These are phyloP conservation scores for Talaromyces sp. DNA, from an alignment of 2,329 filamentous ascomycete genomes.

Conservation along the genomic window DNA sequence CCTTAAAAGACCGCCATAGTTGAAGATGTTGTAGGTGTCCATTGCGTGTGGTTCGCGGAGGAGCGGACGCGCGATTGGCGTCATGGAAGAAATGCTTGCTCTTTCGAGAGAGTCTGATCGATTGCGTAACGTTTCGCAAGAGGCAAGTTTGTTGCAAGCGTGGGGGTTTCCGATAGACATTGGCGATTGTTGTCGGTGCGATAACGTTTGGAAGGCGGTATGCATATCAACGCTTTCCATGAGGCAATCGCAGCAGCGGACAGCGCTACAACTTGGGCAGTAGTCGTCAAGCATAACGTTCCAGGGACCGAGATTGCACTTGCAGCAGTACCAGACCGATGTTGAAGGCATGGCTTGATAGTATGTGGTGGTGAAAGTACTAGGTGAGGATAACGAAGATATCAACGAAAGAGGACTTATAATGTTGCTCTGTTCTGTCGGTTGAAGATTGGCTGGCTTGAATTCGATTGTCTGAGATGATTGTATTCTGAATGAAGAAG, in stretches of 20 bases:
- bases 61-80: not conserved
- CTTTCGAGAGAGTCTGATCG: not conserved
- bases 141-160: not conserved
- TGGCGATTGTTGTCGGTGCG: not conserved
- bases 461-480: not conserved
- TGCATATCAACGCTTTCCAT: not conserved
- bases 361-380: not conserved
- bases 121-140: not conserved
- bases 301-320: slow-evolving; percentile 29
- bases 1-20: not conserved
- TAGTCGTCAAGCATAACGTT: slow-evolving; percentile 18
- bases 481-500: not conserved
- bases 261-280: slow-evolving; percentile 22
- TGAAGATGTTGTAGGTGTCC: not conserved
- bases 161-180: not conserved
- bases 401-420: not conserved
- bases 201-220: not conserved
- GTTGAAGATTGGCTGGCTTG: not conserved
- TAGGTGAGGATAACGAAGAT: not conserved
- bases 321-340: slow-evolving; percentile 30
- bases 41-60: not conserved
- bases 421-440: not conserved
- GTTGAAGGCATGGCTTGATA: slow-evolving; percentile 5
- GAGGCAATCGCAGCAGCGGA: slow-evolving; percentile 19
- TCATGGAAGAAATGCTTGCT: not conserved